Base-by-base conservation (phyloP, 2,329 filamentous ascomycete species). In the Arthroderma sp. region DNA sequence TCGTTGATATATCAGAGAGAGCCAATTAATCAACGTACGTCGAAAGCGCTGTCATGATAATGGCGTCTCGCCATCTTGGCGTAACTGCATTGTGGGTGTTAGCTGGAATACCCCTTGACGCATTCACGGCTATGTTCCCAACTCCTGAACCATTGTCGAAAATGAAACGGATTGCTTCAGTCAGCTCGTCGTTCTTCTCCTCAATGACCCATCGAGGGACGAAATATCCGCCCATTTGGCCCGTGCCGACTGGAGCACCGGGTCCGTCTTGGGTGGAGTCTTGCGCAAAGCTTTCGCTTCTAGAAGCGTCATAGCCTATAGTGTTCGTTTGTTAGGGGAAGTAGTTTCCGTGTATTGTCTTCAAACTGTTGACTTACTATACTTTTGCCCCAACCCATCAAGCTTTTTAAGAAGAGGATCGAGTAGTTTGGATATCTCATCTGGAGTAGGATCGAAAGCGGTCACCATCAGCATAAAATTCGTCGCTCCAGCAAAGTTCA, bases 271-370 rank as follows among this genome's bases (percentile, higher is more conserved):
- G 8, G 11, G 32, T 15, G 15, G 36, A 10, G 8, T 38, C 36
- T 38, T 10, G 8, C 2, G 36, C 36, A 38, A 10, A 38, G 32
- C 32, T 34, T n/a, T 8, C 8, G 22, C 8, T 8, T 38, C 22
- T 8, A 38, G 22, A 38, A 9, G 9, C 1, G 63, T 63, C 22
- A 33, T 11, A 9, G 54, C 59, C 42, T 64, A 59, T 2, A 69
- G 49, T 38, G 57, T 53, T 3, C 65, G 64, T 4, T 66, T 56
- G 36, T 38, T 38, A 38, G 36, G 8, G 36, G 8, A 10, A 38
- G 15, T 11, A 59, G 58, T 1, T 62, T 38, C 22, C 36, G 8
- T 38, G 22, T 15, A n/a, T 10, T 10, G 22, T 38, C 8, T 10
- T 22, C 8, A 15, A n/a, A 8, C 8, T 10, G 8, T 38, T 27